phyloP scores from a whole-genome alignment of 2,329 filamentous ascomycete species.

The Pyricularia pennisetigena region DNA sequence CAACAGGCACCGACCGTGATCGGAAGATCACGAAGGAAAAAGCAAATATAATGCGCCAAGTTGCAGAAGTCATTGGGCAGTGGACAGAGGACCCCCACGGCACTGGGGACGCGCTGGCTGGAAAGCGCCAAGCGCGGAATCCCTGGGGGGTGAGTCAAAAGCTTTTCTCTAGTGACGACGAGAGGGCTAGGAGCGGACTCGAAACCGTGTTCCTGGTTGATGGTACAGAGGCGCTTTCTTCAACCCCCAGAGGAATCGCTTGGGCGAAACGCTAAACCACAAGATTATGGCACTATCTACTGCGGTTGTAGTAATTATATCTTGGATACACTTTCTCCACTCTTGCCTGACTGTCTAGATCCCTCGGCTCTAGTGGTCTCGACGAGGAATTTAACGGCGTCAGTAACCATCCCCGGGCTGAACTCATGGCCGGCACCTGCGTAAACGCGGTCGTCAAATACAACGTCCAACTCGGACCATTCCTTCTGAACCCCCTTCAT shows the following conservation, averaged over 20 bases:
- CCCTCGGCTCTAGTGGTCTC: conserved; percentile 27
- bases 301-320: conserved; percentile 11
- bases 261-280: background rate
- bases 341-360: conserved; percentile 12
- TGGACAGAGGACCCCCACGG: conserved; percentile 46
- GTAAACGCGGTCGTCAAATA: conserved; percentile 55
- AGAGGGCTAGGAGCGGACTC: conserved; percentile 26
- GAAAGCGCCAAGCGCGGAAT: conserved; percentile 40
- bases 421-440: conserved; percentile 62
- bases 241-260: conserved; percentile 19
- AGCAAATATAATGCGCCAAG: conserved; percentile 29
- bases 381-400: conserved; percentile 54
- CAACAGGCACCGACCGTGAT: background rate
- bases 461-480: conserved; percentile 44
- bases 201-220: conserved; percentile 20
- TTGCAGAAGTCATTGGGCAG: conserved; percentile 30
- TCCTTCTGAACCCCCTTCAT: conserved; percentile 42
- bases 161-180: conserved; percentile 28
- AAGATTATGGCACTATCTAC: background rate
- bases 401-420: conserved; percentile 53
- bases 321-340: conserved; percentile 15
- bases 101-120: conserved; percentile 28
- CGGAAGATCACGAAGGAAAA: conserved; percentile 18
- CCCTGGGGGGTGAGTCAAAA: conserved; percentile 34
- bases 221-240: conserved; percentile 26